Evolutionary conservation across 2,329 filamentous ascomycete genomes (phyloP), one percentile per base, ranked within the genome.

Genomic region (Pestalotiopsis sp.): DNA sequence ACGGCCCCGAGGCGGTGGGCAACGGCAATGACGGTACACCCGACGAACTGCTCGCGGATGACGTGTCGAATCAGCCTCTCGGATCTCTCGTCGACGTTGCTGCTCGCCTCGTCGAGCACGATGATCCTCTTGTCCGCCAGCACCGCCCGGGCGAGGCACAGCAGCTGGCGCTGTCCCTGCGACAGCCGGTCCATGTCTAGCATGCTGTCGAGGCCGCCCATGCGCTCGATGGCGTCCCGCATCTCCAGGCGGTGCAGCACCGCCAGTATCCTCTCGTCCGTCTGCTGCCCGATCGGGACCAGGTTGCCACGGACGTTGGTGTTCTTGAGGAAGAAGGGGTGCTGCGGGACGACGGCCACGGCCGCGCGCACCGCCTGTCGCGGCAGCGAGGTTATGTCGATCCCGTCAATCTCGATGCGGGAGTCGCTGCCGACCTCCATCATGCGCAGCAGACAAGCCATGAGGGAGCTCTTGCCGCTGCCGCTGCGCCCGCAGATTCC

Each of bases 261-360:
- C 11, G 57, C 14, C 25, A 36, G 49, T 20, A 40, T 56, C 23
- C 27, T 31, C 23, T 61, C 38, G 4, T 31, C 41, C 40, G n/a
- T 4, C 27, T 57, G 63, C 23, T 23, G 13, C 40, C 41, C 41
- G 49, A 14, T 17, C 5, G 41, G 38, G 17, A 70, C 67, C 12
- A 73, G 31, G 63, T 72, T 73, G 41, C 57, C 64, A 4, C 69
- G 67, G 4, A 73, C 27, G 60, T 45, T 41, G 1, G 68, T 65
- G 25, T 70, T 70, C 6, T 68, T 69, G 6, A 73, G 52, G 31
- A 71, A 68, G 62, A 71, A 70, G 0, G 69, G 64, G 4, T 73
- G 69, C 58, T 73, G 71, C 3, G 72, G 68, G 9, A 73, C 59
- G 4, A 68, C 70, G 23, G 68, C 70, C 41, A 72, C 14, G 7